A percentile compares a stretch with the other conserved stretches of the same genome.
These are phyloP conservation scores for Pisolithus albus DNA, from an alignment of 768 basidiomycete species.

Conservation along the genomic window DNA sequence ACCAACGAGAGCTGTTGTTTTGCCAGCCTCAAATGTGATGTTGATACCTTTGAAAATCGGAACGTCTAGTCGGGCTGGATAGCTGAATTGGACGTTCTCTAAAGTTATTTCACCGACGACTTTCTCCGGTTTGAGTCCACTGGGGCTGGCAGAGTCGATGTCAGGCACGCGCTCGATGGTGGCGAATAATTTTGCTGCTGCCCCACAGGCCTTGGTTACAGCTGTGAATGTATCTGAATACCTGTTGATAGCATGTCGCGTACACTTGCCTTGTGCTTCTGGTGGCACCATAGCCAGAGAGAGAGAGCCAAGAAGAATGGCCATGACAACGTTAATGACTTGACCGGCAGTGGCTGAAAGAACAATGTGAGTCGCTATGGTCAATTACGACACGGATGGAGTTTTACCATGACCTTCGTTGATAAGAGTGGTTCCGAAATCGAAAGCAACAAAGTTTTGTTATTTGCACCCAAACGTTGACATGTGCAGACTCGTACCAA, in stretches of 20 bases:
- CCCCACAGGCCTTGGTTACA: slow-evolving; percentile 72
- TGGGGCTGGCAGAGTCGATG: slow-evolving; percentile 72
- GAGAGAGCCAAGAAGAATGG: slow-evolving; percentile 87
- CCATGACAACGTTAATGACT: slow-evolving; percentile 78
- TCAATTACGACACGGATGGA: background rate
- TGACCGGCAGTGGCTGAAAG: slow-evolving; percentile 53
- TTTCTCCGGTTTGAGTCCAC: slow-evolving; percentile 59
- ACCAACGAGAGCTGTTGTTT: slow-evolving; percentile 72
- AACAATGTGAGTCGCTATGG: background rate
- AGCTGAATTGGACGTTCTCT: slow-evolving; percentile 71
- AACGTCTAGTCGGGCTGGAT: slow-evolving; percentile 75
- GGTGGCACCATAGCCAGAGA: slow-evolving; percentile 80
- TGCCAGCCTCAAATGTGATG: slow-evolving; percentile 66
- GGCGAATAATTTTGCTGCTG: slow-evolving; percentile 79
- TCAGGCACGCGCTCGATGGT: slow-evolving; percentile 84
- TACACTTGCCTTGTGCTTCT: slow-evolving; percentile 65
- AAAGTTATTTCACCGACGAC: slow-evolving; percentile 70
- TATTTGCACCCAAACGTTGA: background rate
- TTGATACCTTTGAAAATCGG: slow-evolving; percentile 68
- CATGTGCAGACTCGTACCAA: slow-evolving; percentile 36
- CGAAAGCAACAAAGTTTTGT: background rate
- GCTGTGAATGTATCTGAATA: slow-evolving; percentile 32
- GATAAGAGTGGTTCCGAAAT: slow-evolving; percentile 50
- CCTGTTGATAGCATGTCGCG: background rate
- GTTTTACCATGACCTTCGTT: slow-evolving; percentile 45